Percentiles rank a stretch among this genome's conserved stretches.
These are phyloP conservation scores for Fimicolochytrium jonesii DNA, from an alignment of 192 early-diverging fungal species.

Conservation along the genomic window DNA sequence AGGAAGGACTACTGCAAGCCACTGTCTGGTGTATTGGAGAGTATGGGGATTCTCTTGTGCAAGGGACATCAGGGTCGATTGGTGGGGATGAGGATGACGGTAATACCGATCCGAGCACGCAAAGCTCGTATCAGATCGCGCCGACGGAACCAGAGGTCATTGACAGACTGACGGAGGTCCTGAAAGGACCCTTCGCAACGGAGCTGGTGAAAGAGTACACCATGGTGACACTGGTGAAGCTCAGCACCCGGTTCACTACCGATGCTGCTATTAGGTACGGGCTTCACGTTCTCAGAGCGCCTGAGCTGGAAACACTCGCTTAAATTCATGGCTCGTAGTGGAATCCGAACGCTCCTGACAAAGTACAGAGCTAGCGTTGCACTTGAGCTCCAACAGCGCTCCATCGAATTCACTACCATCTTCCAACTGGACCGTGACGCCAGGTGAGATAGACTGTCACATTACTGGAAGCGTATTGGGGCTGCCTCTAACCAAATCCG, in stretches of 20 bases:
- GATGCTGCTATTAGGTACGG: constrained; percentile 34
- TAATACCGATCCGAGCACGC: constrained; percentile 6
- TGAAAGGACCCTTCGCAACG: constrained; percentile 77
- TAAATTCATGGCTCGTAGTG: too few relatives aligned
- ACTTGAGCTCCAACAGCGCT: constrained; percentile 91
- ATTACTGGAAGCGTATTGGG: too few relatives aligned
- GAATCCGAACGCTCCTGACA: constrained; percentile 58
- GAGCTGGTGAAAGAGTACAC: constrained; percentile 74
- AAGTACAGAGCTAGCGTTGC: constrained; percentile 69
- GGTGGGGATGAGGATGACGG: constrained; percentile 59
- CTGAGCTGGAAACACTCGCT: too few relatives aligned
- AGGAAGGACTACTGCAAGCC: constrained; percentile 86
- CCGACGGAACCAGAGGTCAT: constrained; percentile 71
- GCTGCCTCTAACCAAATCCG: too few relatives aligned
- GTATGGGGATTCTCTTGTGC: constrained; percentile 86
- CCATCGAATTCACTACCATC: constrained; percentile 83
- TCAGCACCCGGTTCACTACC: constrained; percentile 74
- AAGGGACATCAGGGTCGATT: constrained; percentile 7
- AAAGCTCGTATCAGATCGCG: constrained; percentile 24
- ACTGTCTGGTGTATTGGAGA: constrained; percentile 95
- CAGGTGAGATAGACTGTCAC: constrained; percentile 43
- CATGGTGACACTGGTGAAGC: constrained; percentile 84
- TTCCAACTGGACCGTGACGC: constrained; percentile 61
- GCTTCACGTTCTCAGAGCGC: too few relatives aligned
- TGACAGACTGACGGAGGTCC: constrained; percentile 67